Evolutionary conservation across 23 red algal genomes (phyloP).

Genomic region (Pyropia yezoensis): DNA sequence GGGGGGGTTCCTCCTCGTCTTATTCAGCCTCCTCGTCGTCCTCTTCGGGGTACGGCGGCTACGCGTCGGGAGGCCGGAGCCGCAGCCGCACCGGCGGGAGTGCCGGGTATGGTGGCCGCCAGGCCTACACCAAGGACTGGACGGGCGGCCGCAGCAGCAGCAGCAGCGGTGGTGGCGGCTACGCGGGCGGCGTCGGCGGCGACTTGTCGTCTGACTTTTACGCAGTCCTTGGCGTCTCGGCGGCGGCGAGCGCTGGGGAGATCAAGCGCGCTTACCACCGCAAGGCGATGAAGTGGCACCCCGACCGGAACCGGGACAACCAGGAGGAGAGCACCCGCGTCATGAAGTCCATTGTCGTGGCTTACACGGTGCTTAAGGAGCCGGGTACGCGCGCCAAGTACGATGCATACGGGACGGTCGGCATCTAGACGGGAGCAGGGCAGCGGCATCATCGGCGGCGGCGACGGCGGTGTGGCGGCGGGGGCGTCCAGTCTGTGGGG

Average conservation of each 20-base stretch:
- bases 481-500: too few species aligned
- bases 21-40: neutral
- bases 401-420: conserved; percentile 39
- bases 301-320: conserved; percentile 65
- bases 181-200: neutral
- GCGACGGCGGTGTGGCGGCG: too few species aligned
- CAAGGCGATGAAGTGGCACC: conserved; percentile 81
- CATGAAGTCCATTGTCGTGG: conserved; percentile 78
- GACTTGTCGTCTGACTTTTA: conserved; percentile 47
- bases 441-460: neutral
- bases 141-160: conserved; percentile 6
- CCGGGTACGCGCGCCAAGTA: conserved; percentile 39
- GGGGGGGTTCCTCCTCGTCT: neutral
- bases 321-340: conserved; percentile 35
- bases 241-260: conserved; percentile 52
- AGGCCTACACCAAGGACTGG: conserved; percentile 4
- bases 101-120: neutral
- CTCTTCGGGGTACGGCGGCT: neutral
- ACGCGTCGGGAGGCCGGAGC: conserved; percentile 3
- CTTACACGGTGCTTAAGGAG: conserved; percentile 59
- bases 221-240: conserved; percentile 65
- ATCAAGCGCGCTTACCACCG: conserved; percentile 81
- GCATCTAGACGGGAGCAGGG: conserved; percentile 9
- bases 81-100: neutral
- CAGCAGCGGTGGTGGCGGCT: neutral